Base-by-base conservation (phyloP, 352 stramenopile species). In the Globisporangium nodosum region DNA sequence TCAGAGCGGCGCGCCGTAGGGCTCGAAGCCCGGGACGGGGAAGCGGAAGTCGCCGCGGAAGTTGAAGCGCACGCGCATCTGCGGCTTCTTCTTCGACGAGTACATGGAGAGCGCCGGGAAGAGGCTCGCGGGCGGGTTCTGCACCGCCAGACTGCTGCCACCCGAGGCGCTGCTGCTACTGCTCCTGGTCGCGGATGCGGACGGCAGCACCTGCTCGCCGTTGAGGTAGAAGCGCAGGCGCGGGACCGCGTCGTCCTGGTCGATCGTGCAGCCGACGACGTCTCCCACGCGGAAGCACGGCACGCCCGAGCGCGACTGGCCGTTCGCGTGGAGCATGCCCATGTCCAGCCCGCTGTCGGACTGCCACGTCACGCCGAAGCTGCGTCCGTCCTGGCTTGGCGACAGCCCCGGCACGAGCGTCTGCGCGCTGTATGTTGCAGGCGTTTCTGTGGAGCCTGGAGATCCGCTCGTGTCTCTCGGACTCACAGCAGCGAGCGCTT, bases 211-310 rank as follows among this genome's bases (percentile, higher is more conserved):
- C n/a, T 87, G 70, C 47, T 84, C 66, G 12, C 82, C 82, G 39
- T 92, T 92, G 24, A 89, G 69, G 64, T 88, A 90, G 65, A 92
- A 92, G 15, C 76, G 67, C 60, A 92, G 37, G 24, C 71, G 77
- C 49, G 82, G 82, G 33, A 86, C 78, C 9, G 70, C 68, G 39
- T 81, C 55, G 55, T 92, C 78, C 54, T 92, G 82, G 65, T 90
- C 68, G 62, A 92, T 90, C 1, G 81, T 88, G 54, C 80, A 92
- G 15, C 73, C 78, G 35, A 92, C 64, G 43, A 90, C 68, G 60
- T 92, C 82, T 31, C 80, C 82, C 18, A 65, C 73, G 42, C 73
- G 71, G 61, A 90, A 92, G 56, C 69, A 85, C 9, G 80, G 74
- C 5, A 86, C 71, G 30, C 80, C 80, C 2, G 79, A 88, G 46